Conservation (phyloP, 164 flowering plant genomes). For the Stephania yunnanensis region DNA sequence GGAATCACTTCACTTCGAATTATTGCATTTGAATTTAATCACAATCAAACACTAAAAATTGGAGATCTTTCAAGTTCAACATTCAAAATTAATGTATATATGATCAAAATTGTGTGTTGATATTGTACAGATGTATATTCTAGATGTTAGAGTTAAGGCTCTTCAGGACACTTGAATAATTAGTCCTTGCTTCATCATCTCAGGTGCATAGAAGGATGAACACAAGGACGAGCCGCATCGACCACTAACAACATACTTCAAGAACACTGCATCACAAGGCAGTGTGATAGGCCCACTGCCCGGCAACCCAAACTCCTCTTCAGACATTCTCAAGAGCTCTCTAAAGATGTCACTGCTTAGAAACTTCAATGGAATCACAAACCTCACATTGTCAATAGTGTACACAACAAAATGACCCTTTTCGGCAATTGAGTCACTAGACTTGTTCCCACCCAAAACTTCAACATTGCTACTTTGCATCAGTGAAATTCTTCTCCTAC, state of each 20-base stretch:
- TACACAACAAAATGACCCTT: constrained; percentile 28
- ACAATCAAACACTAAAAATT: too few relatives aligned
- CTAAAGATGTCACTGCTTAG: constrained; percentile 13
- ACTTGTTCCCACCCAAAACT: neutral
- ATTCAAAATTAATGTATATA: too few relatives aligned
- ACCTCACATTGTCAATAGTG: constrained; percentile 8
- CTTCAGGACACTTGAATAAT: too few relatives aligned
- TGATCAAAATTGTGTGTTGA: too few relatives aligned
- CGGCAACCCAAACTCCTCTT: constrained; percentile 21
- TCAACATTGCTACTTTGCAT: neutral
- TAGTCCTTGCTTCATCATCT: too few relatives aligned
- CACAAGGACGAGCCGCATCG: too few relatives aligned
- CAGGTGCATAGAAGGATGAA: too few relatives aligned
- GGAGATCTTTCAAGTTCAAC: too few relatives aligned
- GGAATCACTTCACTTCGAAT: too few relatives aligned
- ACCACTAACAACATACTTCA: constrained; percentile 10
- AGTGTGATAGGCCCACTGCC: constrained; percentile 14
- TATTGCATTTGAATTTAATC: too few relatives aligned
- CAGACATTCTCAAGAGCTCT: constrained; percentile 19
- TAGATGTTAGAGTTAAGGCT: too few relatives aligned
- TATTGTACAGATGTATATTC: too few relatives aligned
- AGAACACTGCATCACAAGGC: constrained; percentile 19
- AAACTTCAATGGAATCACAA: constrained; percentile 21
- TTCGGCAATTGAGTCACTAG: constrained; percentile 6
- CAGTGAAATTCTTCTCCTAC: constrained; percentile 7